These are phyloP conservation scores for Amesomyces nigricolor DNA, from an alignment of 2,329 filamentous ascomycete genomes.

Conservation along the genomic window DNA sequence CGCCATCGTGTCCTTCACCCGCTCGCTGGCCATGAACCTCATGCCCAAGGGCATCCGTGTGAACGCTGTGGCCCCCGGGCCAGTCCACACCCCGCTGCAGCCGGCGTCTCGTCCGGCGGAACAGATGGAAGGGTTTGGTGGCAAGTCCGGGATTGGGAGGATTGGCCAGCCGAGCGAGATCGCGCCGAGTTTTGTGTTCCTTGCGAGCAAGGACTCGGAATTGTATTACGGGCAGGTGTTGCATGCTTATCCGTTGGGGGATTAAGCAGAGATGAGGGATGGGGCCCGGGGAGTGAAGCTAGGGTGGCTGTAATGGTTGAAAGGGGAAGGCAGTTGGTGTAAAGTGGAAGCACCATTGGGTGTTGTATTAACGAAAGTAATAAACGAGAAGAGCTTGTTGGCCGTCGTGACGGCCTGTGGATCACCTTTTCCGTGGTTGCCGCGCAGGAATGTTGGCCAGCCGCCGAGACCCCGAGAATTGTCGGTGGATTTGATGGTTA, in stretches of 20 bases:
- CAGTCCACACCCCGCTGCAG: constrained; percentile 41
- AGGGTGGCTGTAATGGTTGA: too few species aligned
- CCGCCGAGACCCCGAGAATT: too few species aligned
- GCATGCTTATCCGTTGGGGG: constrained; percentile 37
- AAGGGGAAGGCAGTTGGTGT: too few species aligned
- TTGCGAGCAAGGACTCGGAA: constrained; percentile 37
- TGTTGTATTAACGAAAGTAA: too few species aligned
- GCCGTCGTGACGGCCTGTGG: too few species aligned
- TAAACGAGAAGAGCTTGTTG: too few species aligned
- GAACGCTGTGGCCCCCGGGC: constrained; percentile 41
- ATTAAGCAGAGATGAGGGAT: too few species aligned
- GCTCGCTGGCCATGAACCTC: constrained; percentile 46
- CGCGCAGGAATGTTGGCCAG: too few species aligned
- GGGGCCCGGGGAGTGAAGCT: too few species aligned
- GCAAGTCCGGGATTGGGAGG: constrained; percentile 34
- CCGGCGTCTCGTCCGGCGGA: constrained; percentile 38
- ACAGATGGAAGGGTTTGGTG: constrained; percentile 41
- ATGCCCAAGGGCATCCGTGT: constrained; percentile 53
- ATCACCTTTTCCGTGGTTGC: too few species aligned
- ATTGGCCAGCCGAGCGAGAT: constrained; percentile 42
- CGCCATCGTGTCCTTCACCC: constrained; percentile 52
- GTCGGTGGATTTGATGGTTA: too few species aligned
- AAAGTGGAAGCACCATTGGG: too few species aligned
- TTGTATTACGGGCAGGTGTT: constrained; percentile 37
- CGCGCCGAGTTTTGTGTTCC: constrained; percentile 37